These are phyloP conservation scores for Plantago coronopus DNA, from an alignment of 305 asterid species.

Conservation along the genomic window DNA sequence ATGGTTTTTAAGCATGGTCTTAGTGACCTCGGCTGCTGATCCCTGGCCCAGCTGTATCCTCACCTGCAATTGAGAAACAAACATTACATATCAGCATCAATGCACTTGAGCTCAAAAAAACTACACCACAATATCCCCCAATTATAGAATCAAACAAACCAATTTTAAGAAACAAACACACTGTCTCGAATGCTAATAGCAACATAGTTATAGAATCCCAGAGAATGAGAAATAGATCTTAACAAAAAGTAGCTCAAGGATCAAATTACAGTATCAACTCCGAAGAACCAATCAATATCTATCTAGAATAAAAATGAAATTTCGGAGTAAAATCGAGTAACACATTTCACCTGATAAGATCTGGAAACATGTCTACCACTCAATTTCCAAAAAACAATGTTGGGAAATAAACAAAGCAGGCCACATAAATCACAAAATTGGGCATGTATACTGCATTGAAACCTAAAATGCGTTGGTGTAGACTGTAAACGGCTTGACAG, in stretches of 20 bases:
- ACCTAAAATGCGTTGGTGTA: too few species aligned
- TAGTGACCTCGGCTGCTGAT: conserved; percentile 69
- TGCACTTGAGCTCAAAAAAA: conserved; percentile 9
- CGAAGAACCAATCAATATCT: neutral
- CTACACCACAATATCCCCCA: too few species aligned
- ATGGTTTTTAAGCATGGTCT: conserved; percentile 72
- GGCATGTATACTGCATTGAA: too few species aligned
- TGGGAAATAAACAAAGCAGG: too few species aligned
- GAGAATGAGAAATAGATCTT: too few species aligned
- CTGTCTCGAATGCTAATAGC: too few species aligned
- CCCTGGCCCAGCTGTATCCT: conserved; percentile 96
- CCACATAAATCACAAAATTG: neutral
- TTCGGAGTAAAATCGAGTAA: neutral
- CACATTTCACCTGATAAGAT: conserved; percentile 15
- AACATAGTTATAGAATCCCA: too few species aligned
- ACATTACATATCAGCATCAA: conserved; percentile 13
- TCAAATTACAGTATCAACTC: neutral
- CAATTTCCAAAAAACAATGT: too few species aligned
- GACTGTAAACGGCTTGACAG: too few species aligned
- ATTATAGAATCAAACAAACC: neutral
- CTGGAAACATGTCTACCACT: conserved; percentile 5
- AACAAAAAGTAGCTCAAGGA: neutral
- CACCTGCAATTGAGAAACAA: conserved; percentile 46
- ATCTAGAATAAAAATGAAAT: too few species aligned
- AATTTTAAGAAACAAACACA: too few species aligned